phyloP scores from a whole-genome alignment of 75 land plant species.

The Cunninghamia lanceolata region DNA sequence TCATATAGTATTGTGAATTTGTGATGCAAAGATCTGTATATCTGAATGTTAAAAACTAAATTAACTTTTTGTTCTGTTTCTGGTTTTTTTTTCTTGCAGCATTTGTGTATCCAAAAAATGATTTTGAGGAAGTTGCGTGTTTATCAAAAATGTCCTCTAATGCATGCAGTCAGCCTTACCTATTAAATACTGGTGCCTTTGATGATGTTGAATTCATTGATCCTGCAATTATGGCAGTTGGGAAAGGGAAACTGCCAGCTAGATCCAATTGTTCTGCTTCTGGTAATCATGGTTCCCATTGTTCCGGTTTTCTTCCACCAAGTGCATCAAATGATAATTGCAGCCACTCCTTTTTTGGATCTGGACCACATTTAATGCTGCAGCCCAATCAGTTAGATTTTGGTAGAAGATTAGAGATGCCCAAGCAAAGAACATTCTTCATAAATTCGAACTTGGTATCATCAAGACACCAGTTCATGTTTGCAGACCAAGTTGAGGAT shows the following conservation, averaged over 20 bases:
- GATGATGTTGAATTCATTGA: slow-evolving; percentile 51
- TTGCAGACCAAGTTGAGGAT: slow-evolving; percentile 6
- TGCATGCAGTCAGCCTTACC: neutral
- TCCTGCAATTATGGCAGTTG: slow-evolving; percentile 68
- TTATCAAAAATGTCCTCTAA: neutral
- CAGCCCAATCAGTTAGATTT: slow-evolving; percentile 1
- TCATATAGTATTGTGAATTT: neutral
- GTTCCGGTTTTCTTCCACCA: neutral
- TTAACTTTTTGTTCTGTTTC: neutral
- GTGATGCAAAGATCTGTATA: neutral
- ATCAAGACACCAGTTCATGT: neutral
- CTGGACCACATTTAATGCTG: neutral
- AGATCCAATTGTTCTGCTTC: slow-evolving; percentile 16
- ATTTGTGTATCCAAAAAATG: neutral
- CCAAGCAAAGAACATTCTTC: slow-evolving; percentile 21
- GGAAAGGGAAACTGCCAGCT: slow-evolving; percentile 42
- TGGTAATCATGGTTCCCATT: neutral
- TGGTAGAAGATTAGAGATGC: slow-evolving; percentile 19
- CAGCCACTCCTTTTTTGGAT: neutral
- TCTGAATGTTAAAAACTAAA: neutral
- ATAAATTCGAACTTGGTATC: slow-evolving; percentile 8
- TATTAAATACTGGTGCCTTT: neutral
- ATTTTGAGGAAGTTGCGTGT: neutral
- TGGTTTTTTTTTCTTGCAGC: neutral
- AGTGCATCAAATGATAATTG: neutral